Conservation (phyloP, 345 rosid genomes). For the Eucalyptus pauciflora region DNA sequence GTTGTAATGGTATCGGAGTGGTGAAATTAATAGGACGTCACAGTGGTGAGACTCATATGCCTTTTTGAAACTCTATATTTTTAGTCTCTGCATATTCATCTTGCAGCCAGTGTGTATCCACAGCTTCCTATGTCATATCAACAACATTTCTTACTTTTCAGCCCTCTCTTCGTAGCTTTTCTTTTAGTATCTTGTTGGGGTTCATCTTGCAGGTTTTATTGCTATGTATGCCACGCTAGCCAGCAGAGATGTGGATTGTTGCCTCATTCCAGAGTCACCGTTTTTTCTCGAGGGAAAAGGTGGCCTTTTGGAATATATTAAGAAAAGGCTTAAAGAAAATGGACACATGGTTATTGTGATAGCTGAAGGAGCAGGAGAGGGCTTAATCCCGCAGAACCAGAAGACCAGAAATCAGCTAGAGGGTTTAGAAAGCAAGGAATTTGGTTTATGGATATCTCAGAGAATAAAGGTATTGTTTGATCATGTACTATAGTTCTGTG, state of each 20-base stretch:
- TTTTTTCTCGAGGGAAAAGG: conserved; percentile 87
- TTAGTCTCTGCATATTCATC: background rate
- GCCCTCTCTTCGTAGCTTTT: background rate
- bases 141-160: background rate
- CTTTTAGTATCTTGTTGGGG: background rate
- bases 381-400: conserved; percentile 46
- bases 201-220: conserved; percentile 42
- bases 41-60: conserved; percentile 45
- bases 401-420: conserved; percentile 38
- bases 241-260: conserved; percentile 88
- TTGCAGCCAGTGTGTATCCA: background rate
- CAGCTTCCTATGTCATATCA: background rate
- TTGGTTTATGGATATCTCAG: conserved; percentile 74
- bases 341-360: conserved; percentile 87
- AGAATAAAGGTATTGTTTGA: conserved; percentile 44
- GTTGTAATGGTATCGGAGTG: conserved; percentile 69
- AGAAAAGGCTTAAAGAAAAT: conserved; percentile 52
- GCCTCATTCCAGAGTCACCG: conserved; percentile 94
- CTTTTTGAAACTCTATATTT: background rate
- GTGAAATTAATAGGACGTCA: conserved; percentile 90
- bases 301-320: conserved; percentile 66
- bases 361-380: conserved; percentile 94
- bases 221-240: conserved; percentile 85
- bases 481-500: background rate
- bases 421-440: conserved; percentile 88